Percentiles rank a stretch among this genome's conserved stretches.
phyloP scores from a whole-genome alignment of 306 rosid species.

The Citrullus colocynthis region DNA sequence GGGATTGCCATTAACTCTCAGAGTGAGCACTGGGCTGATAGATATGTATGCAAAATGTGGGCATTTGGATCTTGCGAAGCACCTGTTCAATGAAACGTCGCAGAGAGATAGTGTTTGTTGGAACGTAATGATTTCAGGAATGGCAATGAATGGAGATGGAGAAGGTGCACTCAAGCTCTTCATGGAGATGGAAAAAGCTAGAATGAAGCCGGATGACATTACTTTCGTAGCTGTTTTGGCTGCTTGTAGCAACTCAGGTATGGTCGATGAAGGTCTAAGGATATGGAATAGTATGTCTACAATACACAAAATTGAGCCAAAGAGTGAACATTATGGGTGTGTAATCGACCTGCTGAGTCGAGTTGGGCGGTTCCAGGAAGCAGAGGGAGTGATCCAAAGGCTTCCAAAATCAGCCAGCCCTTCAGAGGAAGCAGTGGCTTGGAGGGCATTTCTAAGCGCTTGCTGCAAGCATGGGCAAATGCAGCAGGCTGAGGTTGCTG shows the following conservation, averaged over 20 bases:
- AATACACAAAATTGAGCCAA: slow-evolving; percentile 37
- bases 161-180: slow-evolving; percentile 39
- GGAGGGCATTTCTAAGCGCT: slow-evolving; percentile 76
- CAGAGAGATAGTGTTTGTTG: slow-evolving; percentile 48
- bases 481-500: slow-evolving; percentile 43
- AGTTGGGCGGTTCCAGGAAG: slow-evolving; percentile 49
- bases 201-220: slow-evolving; percentile 42
- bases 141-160: slow-evolving; percentile 70
- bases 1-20: slow-evolving; percentile 23
- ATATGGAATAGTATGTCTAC: slow-evolving; percentile 42
- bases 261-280: slow-evolving; percentile 38
- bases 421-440: slow-evolving; percentile 46
- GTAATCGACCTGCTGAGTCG: slow-evolving; percentile 57
- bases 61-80: slow-evolving; percentile 33
- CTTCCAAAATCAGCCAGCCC: slow-evolving; percentile 15
- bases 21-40: slow-evolving; percentile 43
- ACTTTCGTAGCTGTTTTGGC: slow-evolving; percentile 61
- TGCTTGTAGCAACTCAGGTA: slow-evolving; percentile 67
- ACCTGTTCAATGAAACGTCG: slow-evolving; percentile 26
- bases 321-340: slow-evolving; percentile 58
- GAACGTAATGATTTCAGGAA: slow-evolving; percentile 69
- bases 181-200: slow-evolving; percentile 36
- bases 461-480: slow-evolving; percentile 54
- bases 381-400: slow-evolving; percentile 33
- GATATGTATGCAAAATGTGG: slow-evolving; percentile 86